phyloP scores from a whole-genome alignment of 495 filamentous ascomycete species.

The Pseudomonodictys pantanalensis region DNA sequence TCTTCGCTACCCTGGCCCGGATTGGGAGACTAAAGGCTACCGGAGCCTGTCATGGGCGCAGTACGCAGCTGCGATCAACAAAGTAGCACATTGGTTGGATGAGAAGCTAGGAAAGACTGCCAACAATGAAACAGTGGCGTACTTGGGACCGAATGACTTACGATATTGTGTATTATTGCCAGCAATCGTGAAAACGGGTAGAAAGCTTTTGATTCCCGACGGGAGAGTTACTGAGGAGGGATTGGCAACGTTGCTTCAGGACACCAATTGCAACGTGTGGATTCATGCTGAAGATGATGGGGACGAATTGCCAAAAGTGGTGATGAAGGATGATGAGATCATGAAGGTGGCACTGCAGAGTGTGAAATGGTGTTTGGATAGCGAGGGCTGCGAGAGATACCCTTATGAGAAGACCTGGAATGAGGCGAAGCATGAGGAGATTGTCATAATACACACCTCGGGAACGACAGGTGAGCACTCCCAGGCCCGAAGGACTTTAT shows the following conservation, averaged over 20 bases:
- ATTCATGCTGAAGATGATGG: slow-evolving; percentile 10
- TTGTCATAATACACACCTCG: slow-evolving; percentile 21
- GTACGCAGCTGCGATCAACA: slow-evolving; percentile 14
- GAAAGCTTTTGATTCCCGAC: slow-evolving; percentile 24
- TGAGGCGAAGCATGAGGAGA: slow-evolving; percentile 7
- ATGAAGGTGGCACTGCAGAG: neutral
- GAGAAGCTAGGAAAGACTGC: slow-evolving; percentile 10
- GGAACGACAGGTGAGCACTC: slow-evolving; percentile 21
- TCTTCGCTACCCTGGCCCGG: slow-evolving; percentile 3
- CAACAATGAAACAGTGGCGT: slow-evolving; percentile 40
- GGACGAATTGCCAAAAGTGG: neutral
- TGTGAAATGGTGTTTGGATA: slow-evolving; percentile 5
- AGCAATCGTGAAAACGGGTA: slow-evolving; percentile 41
- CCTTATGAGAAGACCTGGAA: slow-evolving; percentile 14
- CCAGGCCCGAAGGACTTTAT: neutral
- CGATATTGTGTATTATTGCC: slow-evolving; percentile 43
- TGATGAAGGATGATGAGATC: neutral
- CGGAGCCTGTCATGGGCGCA: slow-evolving; percentile 10
- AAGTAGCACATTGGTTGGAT: slow-evolving; percentile 14
- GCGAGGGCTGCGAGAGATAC: neutral
- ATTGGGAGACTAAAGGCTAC: slow-evolving; percentile 16
- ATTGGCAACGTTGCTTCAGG: neutral
- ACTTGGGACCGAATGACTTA: slow-evolving; percentile 43
- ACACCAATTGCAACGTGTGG: slow-evolving; percentile 1
- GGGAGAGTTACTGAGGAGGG: slow-evolving; percentile 8